Base-by-base conservation (phyloP, 2,329 filamentous ascomycete species). In the Chalaropsis thielavioides region DNA sequence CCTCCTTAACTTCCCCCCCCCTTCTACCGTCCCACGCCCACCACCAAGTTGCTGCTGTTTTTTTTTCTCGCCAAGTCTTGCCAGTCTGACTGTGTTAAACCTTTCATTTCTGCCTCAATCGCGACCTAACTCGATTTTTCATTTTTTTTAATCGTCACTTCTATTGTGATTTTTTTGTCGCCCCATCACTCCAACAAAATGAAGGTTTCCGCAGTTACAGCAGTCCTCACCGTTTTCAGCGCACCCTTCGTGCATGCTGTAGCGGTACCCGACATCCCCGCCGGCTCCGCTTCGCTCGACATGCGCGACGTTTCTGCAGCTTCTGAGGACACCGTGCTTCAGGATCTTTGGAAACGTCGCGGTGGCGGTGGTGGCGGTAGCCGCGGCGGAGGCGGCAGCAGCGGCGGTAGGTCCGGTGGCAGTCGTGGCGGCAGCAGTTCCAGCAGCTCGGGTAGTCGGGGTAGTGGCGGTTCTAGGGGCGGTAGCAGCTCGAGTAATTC, bases 341-440 rank as follows among this genome's bases (percentile, higher is more conserved):
- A 31, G 2, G 54, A 58, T 40, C 73, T 85, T 24, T 84, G 77
- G 75, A 85, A 83, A 76, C 78, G 83, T 68, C 81, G 81, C 70
- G 83, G 83, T 43, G 83, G 83, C 60, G 83, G 83, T 6, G 81
- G 81, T 8, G 74, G 80, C 11, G 80, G 81, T 61, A 76, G 78
- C 19, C 74, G 77, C 66, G 78, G 79, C 15, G 69, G 73, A 19
- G 69, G 74, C 41, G 41, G 59, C 41, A 60, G 72, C 1, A 62
- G 71, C 35, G 66, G 72, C 2, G 64, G 70, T 31, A 69, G 71
- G 8, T 67, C 70, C 27, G 65, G 71, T n/a, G 66, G 64, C 64
- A 70, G 72, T 38, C 69, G 72, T 15, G 70, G 73, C 24, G 64
- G 68, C 65, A 64, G 65, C 46, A 67, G 67, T 49, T 67, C 69